Evolutionary conservation across 164 flowering plant genomes (phyloP), one percentile per base, ranked within the genome.

Genomic region (Sextonia rubra): DNA sequence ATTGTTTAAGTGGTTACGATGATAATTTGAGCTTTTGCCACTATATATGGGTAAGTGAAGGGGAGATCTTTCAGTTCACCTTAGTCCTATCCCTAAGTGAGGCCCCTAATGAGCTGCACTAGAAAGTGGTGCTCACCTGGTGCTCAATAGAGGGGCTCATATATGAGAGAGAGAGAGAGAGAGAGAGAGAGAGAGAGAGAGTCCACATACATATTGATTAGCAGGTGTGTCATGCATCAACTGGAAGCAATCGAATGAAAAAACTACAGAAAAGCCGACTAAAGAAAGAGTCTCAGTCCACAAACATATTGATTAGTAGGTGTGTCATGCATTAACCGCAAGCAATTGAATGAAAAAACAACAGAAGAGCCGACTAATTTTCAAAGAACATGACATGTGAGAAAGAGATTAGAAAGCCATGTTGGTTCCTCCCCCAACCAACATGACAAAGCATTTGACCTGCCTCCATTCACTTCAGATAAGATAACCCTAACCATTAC

Each of bases 371-470:
- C 64, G 24, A 61, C 14, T 61, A 25, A 61, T 22, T 61, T 23
- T 61, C 27, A 61, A 9, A 61, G 64, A 61, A 61, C 64, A 61
- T 14, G 15, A 61, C 64, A 61, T 61, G 64, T 61, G 64, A 12
- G 15, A 61, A 0, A 61, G 14, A 11, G 15, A 24, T n/a, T 14
- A 23, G 6, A 61, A 14, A 23, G 18, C 26, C 14, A 12, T 3
- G 64, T 61, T 61, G 64, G 27, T 25, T 23, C 27, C 64, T 14
- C 14, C 61, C 27, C 64, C 64, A 61, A 61, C 64, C 20, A 61
- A 61, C 64, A 61, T 61, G 64, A 61, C 64, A 61, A 25, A 24
- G 64, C 27, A n/a, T 61, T 23, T 23, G 64, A 23, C 64, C 64
- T 52, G n/a, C n/a, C 58, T 15, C 11, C n/a, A 52, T 15, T 37